Conservation (phyloP, 129 eudicot species). For the Tanacetum coccineum region DNA sequence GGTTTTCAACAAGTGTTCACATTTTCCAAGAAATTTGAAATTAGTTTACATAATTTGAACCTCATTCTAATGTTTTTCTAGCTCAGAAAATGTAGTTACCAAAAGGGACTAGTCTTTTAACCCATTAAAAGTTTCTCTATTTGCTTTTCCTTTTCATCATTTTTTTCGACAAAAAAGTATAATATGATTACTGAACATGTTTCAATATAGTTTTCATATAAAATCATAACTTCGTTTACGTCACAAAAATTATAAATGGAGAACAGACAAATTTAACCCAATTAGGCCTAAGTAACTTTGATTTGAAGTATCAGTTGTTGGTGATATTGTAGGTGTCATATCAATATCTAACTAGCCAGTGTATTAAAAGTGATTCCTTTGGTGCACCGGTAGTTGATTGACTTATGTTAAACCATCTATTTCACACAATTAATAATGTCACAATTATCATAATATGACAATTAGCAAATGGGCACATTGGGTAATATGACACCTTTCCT, state of each 20-base stretch:
- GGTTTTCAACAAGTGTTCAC: too few species aligned
- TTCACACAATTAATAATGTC: slow-evolving; percentile 15
- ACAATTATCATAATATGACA: slow-evolving; percentile 13
- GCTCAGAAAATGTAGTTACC: background rate
- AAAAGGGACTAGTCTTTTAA: background rate
- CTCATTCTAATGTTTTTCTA: background rate
- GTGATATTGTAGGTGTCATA: slow-evolving; percentile 25
- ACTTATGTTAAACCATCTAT: slow-evolving; percentile 20
- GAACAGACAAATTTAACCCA: background rate
- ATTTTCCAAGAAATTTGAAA: too few species aligned
- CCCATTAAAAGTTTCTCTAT: background rate
- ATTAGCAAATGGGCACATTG: background rate
- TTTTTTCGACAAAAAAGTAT: background rate
- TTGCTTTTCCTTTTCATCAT: background rate
- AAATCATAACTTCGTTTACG: slow-evolving; percentile 7
- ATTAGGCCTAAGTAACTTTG: background rate
- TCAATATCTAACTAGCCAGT: slow-evolving; percentile 23
- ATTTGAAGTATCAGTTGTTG: slow-evolving; percentile 18
- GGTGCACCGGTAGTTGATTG: slow-evolving; percentile 19
- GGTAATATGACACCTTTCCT: background rate
- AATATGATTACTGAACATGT: background rate
- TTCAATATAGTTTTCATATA: background rate
- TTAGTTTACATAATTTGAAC: too few species aligned
- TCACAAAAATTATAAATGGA: background rate
- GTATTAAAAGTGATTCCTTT: slow-evolving; percentile 23